Evolutionary conservation across 805 yeast genomes (phyloP), one percentile per base, ranked within the genome.

Genomic region (Monosporozyma unispora): DNA sequence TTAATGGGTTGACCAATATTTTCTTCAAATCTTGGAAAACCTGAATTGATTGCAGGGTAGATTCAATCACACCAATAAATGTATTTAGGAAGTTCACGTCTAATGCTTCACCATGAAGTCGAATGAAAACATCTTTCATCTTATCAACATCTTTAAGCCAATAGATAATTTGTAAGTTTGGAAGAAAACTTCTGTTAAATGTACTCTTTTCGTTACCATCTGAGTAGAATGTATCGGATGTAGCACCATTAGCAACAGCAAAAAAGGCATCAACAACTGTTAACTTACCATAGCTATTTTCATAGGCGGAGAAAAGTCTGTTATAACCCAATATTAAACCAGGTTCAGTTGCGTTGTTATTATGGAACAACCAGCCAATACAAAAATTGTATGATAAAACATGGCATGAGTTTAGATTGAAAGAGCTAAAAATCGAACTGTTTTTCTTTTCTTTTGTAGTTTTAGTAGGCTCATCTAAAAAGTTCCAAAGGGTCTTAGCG

Each of bases 301-400:
- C 82, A 21, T 82, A 75, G 0, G 81, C 77, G 1, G 87, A 80
- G 53, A 81, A 84, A 19, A 87, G 77, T 16, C 81, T 70, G 54
- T 86, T 87, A 49, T 84, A 87, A 0, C 97, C 97, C 28, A 80
- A 52, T 37, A 85, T 81, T n/a, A 87, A 59, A 10, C 96, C 96
- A 0, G 88, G 88, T 21, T 72, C 73, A 1, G 59, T 52, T 1
- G 63, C 60, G 4, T 63, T 63, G 6, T 59, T 58, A 14, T 59
- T 61, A n/a, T 77, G 81, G 60, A 84, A 84, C 3, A 84, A 61
- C 89, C 96, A 87, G 0, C 96, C 95, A 31, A 84, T 51, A 53
- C 95, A 84, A 51, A 85, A 71, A 54, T 83, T 78, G 55, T 81
- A 76, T 0, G 87, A 77, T 5, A 81, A 61, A 22, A 84, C 70